These are phyloP conservation scores for Fusarium sp. DNA, from an alignment of 2,329 filamentous ascomycete species.

Conservation along the genomic window DNA sequence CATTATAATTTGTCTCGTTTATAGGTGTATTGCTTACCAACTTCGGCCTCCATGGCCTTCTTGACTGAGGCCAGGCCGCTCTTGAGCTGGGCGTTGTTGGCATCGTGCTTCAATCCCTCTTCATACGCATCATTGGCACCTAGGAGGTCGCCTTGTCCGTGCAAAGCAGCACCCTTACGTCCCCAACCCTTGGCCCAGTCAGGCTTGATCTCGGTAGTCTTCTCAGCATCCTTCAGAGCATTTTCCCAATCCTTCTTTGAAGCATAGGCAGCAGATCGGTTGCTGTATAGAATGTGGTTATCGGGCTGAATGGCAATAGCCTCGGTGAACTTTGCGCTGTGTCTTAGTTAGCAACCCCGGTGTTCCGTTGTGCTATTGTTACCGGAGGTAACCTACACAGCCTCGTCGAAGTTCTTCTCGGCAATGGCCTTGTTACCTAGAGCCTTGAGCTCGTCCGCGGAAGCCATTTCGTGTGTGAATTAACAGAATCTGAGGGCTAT, in stretches of 20 bases:
- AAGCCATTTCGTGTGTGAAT: slow-evolving; percentile 57
- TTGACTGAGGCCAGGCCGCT: slow-evolving; percentile 85
- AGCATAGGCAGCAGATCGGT: slow-evolving; percentile 87
- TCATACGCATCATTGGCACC: slow-evolving; percentile 91
- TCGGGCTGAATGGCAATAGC: slow-evolving; percentile 87
- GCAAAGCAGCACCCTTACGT: slow-evolving; percentile 89
- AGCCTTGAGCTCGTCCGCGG: slow-evolving; percentile 86
- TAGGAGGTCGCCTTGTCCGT: slow-evolving; percentile 86
- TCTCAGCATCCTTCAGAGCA: slow-evolving; percentile 88
- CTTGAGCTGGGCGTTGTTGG: slow-evolving; percentile 92
- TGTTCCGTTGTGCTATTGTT: not conserved
- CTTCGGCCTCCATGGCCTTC: slow-evolving; percentile 79
- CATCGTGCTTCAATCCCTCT: slow-evolving; percentile 91
- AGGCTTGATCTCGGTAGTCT: slow-evolving; percentile 93
- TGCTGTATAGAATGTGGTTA: slow-evolving; percentile 98
- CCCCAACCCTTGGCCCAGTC: slow-evolving; percentile 99
- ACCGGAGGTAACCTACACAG: slow-evolving; percentile 74
- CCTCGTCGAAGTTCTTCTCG: slow-evolving; percentile 95
- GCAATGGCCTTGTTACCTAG: slow-evolving; percentile 99
- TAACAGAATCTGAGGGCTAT: slow-evolving; percentile 16
- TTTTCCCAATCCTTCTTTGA: slow-evolving; percentile 89
- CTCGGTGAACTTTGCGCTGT: slow-evolving; percentile 90
- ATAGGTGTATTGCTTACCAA: slow-evolving; percentile 41
- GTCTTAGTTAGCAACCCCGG: slow-evolving; percentile 24
- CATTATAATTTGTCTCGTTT: not conserved